phyloP scores from a whole-genome alignment of 2,329 filamentous ascomycete genomes.

The Fusarium illudens region DNA sequence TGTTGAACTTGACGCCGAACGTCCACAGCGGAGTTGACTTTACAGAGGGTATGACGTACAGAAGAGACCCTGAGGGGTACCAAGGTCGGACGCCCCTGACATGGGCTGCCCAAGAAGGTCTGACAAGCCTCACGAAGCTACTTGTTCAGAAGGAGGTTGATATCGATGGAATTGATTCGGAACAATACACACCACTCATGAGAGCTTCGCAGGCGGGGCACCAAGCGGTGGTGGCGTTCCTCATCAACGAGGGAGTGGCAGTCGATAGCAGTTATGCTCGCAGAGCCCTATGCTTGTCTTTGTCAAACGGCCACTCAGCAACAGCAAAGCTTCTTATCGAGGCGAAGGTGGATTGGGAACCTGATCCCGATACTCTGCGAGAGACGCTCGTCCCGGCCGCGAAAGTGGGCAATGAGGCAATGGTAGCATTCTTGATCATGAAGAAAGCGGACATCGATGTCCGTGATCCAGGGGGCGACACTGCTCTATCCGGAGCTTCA shows the following conservation, averaged over 20 bases:
- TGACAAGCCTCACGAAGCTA: not conserved
- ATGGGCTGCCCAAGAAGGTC: not conserved
- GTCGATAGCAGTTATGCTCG: fast-evolving
- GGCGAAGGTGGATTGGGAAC: not conserved
- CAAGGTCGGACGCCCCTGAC: not conserved
- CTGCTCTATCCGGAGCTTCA: not conserved
- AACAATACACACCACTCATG: not conserved
- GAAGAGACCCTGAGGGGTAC: not conserved
- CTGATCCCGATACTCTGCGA: not conserved
- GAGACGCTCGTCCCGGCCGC: fast-evolving
- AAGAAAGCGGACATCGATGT: not conserved
- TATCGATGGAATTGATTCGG: not conserved
- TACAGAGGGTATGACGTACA: not conserved
- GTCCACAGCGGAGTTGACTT: not conserved
- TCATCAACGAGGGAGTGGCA: not conserved
- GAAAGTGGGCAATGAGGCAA: fast-evolving
- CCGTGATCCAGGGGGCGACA: not conserved
- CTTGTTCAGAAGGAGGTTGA: not conserved
- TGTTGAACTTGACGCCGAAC: fast-evolving
- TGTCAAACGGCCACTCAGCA: fast-evolving
- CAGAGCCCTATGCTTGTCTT: not conserved
- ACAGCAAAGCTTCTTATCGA: not conserved
- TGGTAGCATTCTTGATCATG: not conserved
- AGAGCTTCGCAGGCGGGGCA: not conserved
- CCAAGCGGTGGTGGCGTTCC: not conserved